phyloP scores from a whole-genome alignment of 495 filamentous ascomycete species.

The Podospora bellae-mahoneyi region DNA sequence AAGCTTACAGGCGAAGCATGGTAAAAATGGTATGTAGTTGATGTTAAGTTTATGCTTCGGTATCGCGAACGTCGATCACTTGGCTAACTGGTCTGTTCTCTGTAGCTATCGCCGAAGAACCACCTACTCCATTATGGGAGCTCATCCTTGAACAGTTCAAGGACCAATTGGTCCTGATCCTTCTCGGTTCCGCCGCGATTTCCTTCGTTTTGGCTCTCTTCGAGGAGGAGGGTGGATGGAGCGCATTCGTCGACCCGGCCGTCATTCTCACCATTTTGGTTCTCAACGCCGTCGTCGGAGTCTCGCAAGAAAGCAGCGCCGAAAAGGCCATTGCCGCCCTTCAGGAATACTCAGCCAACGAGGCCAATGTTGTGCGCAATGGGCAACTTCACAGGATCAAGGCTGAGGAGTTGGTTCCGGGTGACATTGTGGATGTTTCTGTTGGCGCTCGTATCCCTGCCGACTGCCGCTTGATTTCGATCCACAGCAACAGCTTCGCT shows the following conservation, averaged over 20 bases:
- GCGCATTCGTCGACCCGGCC: conserved; percentile 95
- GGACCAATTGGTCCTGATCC: conserved; percentile 95
- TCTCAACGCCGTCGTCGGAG: conserved; percentile 93
- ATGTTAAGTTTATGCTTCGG: not conserved
- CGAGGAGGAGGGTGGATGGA: conserved; percentile 89
- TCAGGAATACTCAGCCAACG: conserved; percentile 98
- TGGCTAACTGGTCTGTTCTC: conserved; percentile 11
- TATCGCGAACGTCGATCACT: conserved; percentile 11
- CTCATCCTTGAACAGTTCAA: conserved; percentile 98
- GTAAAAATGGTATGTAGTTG: conserved; percentile 70
- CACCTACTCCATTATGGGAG: conserved; percentile 95
- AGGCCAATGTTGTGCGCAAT: conserved; percentile 86
- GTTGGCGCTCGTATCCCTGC: conserved; percentile 96
- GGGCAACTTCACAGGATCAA: conserved; percentile 74
- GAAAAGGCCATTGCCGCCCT: conserved; percentile 98
- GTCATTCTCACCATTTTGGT: conserved; percentile 98
- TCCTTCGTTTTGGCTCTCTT: conserved; percentile 93
- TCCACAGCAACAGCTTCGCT: conserved; percentile 94
- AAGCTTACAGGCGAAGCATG: conserved; percentile 62
- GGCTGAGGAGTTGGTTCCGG: conserved; percentile 94
- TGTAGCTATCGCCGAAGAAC: conserved; percentile 88
- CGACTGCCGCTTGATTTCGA: conserved; percentile 84
- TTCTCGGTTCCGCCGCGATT: conserved; percentile 87
- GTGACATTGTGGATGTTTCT: conserved; percentile 83
- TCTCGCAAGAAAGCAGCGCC: conserved; percentile 96